Conservation (phyloP, 495 filamentous ascomycete species). For the Clohesyomyces aquaticus region DNA sequence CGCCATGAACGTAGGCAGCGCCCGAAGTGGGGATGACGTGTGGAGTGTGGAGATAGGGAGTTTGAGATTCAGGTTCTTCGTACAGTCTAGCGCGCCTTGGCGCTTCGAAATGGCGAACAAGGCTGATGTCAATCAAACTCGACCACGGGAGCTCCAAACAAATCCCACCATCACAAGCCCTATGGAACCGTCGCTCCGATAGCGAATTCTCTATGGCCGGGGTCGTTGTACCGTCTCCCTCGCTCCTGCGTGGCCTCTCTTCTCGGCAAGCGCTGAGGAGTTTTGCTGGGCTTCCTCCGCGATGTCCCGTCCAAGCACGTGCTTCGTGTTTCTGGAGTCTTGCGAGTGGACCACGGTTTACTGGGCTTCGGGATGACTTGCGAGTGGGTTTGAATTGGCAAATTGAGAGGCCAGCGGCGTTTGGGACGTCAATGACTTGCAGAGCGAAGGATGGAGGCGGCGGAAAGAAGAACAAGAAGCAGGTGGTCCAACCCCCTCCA, state of each 20-base stretch:
- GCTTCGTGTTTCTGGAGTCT: conserved; percentile 6
- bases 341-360: background rate
- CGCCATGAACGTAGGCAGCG: too few species aligned
- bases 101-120: background rate
- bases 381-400: background rate
- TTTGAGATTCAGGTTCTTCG: background rate
- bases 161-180: background rate
- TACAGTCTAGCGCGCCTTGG: background rate
- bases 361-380: background rate
- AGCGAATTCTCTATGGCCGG: conserved; percentile 2
- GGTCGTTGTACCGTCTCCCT: background rate
- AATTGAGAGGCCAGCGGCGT: background rate
- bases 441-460: too few species aligned
- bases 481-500: too few species aligned
- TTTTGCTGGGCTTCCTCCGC: background rate
- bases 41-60: too few species aligned
- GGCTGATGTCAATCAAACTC: conserved; percentile 3
- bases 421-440: too few species aligned
- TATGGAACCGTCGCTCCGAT: conserved; percentile 7
- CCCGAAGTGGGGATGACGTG: too few species aligned
- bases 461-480: too few species aligned
- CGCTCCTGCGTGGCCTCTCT: background rate
- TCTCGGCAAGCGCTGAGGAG: background rate
- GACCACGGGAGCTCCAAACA: background rate
- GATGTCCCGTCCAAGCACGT: too few species aligned